Conservation (phyloP, 768 basidiomycete species). For the Leucosporidium creatinivorum region DNA sequence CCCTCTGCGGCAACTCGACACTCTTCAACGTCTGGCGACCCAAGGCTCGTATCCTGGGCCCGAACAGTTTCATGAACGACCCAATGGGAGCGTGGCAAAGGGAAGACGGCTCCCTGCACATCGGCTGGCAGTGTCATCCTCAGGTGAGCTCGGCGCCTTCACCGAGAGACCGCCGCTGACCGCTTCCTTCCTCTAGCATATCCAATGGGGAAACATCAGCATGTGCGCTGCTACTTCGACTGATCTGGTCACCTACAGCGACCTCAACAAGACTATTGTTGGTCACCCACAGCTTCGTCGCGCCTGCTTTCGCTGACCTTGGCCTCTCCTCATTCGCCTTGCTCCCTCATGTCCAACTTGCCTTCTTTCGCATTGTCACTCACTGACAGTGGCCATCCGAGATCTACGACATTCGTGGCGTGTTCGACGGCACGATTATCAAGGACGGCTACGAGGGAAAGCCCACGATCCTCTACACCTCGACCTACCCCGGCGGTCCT, state of each 20-base stretch:
- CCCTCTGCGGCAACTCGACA: constrained; percentile 30
- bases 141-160: constrained; percentile 8
- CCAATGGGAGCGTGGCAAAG: constrained; percentile 31
- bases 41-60: constrained; percentile 32
- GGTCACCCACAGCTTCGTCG: not conserved
- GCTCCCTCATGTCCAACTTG: no score
- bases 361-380: no score
- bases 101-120: constrained; percentile 29
- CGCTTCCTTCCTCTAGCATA: constrained; percentile 9
- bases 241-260: constrained; percentile 20
- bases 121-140: constrained; percentile 32
- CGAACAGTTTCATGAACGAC: constrained; percentile 34
- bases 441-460: constrained; percentile 27
- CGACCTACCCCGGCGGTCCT: constrained; percentile 13
- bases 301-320: not conserved
- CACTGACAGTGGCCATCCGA: constrained; percentile 26
- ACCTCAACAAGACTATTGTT: constrained; percentile 17
- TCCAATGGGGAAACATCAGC: constrained; percentile 29
- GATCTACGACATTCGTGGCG: constrained; percentile 35
- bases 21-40: constrained; percentile 31
- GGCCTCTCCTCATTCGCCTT: no score
- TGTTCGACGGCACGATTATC: constrained; percentile 34
- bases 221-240: constrained; percentile 14
- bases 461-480: constrained; percentile 32
- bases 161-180: not conserved